Evolutionary conservation across 2,329 filamentous ascomycete species (phyloP).

Genomic region (Periconia sp.): DNA sequence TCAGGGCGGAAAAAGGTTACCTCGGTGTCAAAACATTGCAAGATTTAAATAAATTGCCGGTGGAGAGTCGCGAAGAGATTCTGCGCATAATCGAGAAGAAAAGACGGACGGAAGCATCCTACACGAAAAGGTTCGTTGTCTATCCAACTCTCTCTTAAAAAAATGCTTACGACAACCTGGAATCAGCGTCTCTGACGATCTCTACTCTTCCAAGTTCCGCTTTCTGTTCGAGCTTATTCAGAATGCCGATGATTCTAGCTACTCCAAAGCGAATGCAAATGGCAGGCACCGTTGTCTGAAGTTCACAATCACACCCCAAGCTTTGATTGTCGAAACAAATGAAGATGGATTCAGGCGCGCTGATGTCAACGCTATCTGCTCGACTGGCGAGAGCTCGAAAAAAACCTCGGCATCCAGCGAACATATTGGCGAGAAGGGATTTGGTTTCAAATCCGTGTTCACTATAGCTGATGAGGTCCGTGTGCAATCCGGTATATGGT

Average conservation of each 20-base stretch:
- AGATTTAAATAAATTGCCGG: slow-evolving; percentile 12
- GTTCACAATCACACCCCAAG: slow-evolving; percentile 25
- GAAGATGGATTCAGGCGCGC: slow-evolving; percentile 50
- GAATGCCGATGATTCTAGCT: slow-evolving; percentile 52
- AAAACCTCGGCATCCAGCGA: slow-evolving; percentile 16
- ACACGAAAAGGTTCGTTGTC: slow-evolving; percentile 19
- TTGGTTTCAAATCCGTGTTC: slow-evolving; percentile 48
- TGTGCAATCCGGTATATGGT: slow-evolving; percentile 49
- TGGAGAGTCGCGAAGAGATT: slow-evolving; percentile 9
- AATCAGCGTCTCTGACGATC: slow-evolving; percentile 22
- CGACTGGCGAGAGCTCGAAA: slow-evolving; percentile 46
- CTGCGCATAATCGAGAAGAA: slow-evolving; percentile 11
- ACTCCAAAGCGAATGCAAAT: slow-evolving; percentile 6
- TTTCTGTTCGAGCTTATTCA: slow-evolving; percentile 45
- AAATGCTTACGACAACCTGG: not conserved
- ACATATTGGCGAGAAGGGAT: slow-evolving; percentile 46
- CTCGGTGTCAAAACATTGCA: slow-evolving; percentile 16
- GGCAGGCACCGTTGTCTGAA: slow-evolving; percentile 20
- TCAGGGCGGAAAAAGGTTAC: slow-evolving; percentile 21
- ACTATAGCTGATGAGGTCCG: slow-evolving; percentile 41
- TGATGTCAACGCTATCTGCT: slow-evolving; percentile 48
- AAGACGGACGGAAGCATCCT: slow-evolving; percentile 20
- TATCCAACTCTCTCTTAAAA: not conserved
- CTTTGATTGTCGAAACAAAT: slow-evolving; percentile 52
- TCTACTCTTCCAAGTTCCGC: slow-evolving; percentile 31